These are phyloP conservation scores for Osmozyma mogii DNA, from an alignment of 805 yeast genomes.

Conservation along the genomic window DNA sequence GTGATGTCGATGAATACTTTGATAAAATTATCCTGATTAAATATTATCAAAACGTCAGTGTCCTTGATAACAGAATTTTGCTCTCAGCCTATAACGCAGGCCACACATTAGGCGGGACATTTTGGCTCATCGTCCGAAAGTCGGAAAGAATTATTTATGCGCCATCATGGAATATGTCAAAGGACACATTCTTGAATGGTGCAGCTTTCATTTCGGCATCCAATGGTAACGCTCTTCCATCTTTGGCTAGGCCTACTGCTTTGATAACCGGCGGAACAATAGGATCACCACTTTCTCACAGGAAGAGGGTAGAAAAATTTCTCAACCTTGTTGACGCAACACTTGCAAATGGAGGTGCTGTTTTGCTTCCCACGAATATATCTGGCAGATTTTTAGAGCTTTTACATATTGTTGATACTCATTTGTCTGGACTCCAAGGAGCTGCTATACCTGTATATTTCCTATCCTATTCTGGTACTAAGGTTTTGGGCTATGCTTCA, in stretches of 20 bases:
- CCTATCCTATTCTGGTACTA: conserved; percentile 71
- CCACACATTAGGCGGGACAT: conserved; percentile 86
- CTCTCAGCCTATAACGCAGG: conserved; percentile 88
- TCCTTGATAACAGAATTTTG: conserved; percentile 56
- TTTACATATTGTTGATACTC: conserved; percentile 63
- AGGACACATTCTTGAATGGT: conserved; percentile 74
- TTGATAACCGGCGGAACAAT: conserved; percentile 65
- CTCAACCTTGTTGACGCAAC: conserved; percentile 57
- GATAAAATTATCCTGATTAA: conserved; percentile 65
- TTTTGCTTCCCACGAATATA: conserved; percentile 72
- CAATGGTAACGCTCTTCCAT: conserved; percentile 55
- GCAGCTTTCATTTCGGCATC: conserved; percentile 47
- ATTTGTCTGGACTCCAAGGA: conserved; percentile 34
- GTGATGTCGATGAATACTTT: conserved; percentile 74
- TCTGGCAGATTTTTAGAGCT: conserved; percentile 80
- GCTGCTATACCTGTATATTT: conserved; percentile 65
- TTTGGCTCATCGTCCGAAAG: conserved; percentile 71
- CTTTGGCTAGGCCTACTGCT: conserved; percentile 71
- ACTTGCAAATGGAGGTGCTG: conserved; percentile 69
- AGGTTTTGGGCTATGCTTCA: conserved; percentile 71
- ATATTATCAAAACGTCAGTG: conserved; percentile 65
- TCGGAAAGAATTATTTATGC: conserved; percentile 82
- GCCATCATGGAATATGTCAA: conserved; percentile 91
- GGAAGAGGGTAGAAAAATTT: conserved; percentile 56
- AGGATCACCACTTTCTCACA: conserved; percentile 59